Conservation (phyloP, 805 yeast genomes). For the Saturnispora bothae region DNA sequence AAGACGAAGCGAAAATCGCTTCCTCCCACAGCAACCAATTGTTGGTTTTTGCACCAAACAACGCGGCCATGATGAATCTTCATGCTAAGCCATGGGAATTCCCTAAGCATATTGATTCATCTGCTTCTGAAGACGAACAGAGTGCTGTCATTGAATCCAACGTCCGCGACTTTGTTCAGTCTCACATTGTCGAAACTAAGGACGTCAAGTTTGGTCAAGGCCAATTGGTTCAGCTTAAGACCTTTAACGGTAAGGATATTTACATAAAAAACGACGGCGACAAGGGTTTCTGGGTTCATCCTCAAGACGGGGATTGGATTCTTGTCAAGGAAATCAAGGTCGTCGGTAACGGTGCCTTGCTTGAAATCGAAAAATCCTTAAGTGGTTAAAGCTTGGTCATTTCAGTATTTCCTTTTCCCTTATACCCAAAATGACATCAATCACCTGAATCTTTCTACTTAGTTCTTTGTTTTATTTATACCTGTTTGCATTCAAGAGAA, state of each 20-base stretch:
- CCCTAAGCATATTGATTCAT: slow-evolving; percentile 37
- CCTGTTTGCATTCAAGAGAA: no score
- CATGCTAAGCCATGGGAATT: slow-evolving; percentile 72
- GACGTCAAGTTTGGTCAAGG: slow-evolving; percentile 6
- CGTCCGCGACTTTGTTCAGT: slow-evolving; percentile 45
- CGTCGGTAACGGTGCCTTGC: slow-evolving; percentile 37
- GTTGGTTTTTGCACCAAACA: slow-evolving; percentile 63
- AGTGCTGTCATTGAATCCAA: slow-evolving; percentile 44
- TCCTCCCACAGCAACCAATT: slow-evolving; percentile 18
- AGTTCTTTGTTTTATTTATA: no score
- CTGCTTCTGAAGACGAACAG: slow-evolving; percentile 25
- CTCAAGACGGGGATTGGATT: slow-evolving; percentile 28
- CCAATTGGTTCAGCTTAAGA: slow-evolving; percentile 21
- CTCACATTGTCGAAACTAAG: slow-evolving; percentile 43
- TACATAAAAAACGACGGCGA: slow-evolving; percentile 24
- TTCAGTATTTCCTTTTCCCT: neutral
- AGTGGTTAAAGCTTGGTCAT: neutral
- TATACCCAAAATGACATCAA: no score
- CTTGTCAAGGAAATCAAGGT: slow-evolving; percentile 27
- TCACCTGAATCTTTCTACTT: neutral
- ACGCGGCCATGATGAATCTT: slow-evolving; percentile 45
- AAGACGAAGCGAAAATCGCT: neutral
- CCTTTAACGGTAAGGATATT: slow-evolving; percentile 28
- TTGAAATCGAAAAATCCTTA: slow-evolving; percentile 27
- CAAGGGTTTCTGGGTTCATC: slow-evolving; percentile 8